phyloP scores from a whole-genome alignment of 176 grass and related monocot genomes.

The Zizania latifolia region DNA sequence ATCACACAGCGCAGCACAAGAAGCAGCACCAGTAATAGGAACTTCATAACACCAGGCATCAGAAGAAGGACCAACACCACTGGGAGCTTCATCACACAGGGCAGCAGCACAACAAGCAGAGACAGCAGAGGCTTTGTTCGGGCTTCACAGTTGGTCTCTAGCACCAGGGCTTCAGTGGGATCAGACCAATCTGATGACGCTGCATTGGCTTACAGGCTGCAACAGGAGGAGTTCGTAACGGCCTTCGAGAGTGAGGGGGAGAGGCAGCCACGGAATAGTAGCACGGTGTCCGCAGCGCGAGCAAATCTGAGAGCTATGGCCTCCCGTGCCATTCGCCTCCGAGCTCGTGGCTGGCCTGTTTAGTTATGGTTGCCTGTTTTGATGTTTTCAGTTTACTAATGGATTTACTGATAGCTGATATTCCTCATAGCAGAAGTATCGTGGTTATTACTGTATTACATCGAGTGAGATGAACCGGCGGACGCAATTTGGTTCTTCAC shows the following conservation, averaged over 20 bases:
- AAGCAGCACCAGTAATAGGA: conserved; percentile 23
- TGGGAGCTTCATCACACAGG: conserved; percentile 2
- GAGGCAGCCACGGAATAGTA: conserved; percentile 27
- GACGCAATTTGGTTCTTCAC: neutral
- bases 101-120: conserved; percentile 2
- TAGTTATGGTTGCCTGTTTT: conserved; percentile 18
- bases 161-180: neutral
- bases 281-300: conserved; percentile 37
- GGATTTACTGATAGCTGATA: neutral
- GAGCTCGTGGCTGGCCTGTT: conserved; percentile 46
- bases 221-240: conserved; percentile 77
- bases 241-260: conserved; percentile 41
- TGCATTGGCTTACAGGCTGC: conserved; percentile 66
- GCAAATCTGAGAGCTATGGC: conserved; percentile 68
- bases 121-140: conserved; percentile 30
- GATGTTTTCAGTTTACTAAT: neutral
- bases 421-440: neutral
- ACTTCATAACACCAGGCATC: conserved; percentile 14
- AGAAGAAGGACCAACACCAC: conserved; percentile 28
- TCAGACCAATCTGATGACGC: conserved; percentile 59
- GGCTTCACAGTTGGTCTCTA: conserved; percentile 35
- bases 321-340: conserved; percentile 45
- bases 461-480: neutral
- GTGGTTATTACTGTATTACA: neutral
- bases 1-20: conserved; percentile 28